phyloP scores from a whole-genome alignment of 371 early-diverging fungal genomes.

The Mortierella sp. region DNA sequence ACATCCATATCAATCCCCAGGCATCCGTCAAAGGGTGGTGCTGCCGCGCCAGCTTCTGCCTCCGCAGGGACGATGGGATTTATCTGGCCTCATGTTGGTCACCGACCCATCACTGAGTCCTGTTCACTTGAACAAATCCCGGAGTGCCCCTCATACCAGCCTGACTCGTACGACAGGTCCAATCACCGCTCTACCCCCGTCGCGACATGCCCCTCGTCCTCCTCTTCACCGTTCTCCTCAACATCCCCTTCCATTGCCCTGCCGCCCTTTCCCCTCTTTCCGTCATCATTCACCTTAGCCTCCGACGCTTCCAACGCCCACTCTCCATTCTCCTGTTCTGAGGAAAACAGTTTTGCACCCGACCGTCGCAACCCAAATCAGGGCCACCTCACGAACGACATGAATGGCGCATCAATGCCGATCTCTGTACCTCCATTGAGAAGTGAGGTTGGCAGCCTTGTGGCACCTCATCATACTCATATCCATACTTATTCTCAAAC shows the following conservation, averaged over 20 bases:
- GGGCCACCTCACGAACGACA: background rate
- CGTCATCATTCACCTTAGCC: background rate
- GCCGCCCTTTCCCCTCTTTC: conserved; percentile 24
- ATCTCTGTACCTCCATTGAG: too few relatives aligned
- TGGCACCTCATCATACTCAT: background rate
- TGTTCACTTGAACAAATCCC: background rate
- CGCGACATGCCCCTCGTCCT: background rate
- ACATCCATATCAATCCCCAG: conserved; percentile 12
- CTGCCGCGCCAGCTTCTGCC: background rate
- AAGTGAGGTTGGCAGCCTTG: conserved; percentile 5
- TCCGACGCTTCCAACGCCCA: background rate
- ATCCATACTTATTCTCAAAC: background rate
- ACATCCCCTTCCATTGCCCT: conserved; percentile 18
- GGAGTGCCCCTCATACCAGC: too few relatives aligned
- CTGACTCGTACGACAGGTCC: too few relatives aligned
- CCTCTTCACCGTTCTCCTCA: background rate
- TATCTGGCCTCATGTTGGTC: background rate
- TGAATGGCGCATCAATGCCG: background rate
- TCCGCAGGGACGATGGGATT: background rate
- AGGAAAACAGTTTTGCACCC: background rate
- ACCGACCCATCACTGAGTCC: background rate
- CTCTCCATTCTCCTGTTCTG: background rate
- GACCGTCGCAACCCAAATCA: background rate
- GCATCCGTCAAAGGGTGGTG: background rate
- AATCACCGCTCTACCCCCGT: too few relatives aligned